Conservation (phyloP, 768 basidiomycete species). For the Podaxis rugospora region DNA sequence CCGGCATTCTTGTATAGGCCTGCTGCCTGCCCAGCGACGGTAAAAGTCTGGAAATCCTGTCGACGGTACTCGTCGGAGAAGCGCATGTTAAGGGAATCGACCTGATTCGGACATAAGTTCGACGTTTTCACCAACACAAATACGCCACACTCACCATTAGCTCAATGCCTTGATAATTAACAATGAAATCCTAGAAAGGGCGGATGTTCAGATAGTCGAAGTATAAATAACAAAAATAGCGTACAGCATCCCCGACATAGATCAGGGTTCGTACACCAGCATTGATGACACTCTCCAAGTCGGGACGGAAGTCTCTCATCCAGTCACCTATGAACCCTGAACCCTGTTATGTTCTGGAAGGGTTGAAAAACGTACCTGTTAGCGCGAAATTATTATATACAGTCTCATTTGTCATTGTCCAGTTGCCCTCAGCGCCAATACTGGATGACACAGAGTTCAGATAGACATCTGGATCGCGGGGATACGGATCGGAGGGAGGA, state of each 20-base stretch:
- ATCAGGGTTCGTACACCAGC: constrained; percentile 50
- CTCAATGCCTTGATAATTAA: constrained; percentile 53
- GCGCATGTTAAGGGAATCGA: constrained; percentile 38
- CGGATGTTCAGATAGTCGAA: neutral
- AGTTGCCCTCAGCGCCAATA: constrained; percentile 41
- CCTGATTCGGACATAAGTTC: neutral
- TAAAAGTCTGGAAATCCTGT: constrained; percentile 43
- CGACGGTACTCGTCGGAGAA: constrained; percentile 37
- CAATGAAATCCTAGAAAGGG: constrained; percentile 39
- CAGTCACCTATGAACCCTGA: constrained; percentile 42
- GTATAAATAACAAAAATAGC: constrained; percentile 11
- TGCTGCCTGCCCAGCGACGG: constrained; percentile 42
- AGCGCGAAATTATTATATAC: constrained; percentile 44
- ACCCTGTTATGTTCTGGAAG: neutral
- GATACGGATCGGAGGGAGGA: constrained; percentile 41
- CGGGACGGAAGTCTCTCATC: constrained; percentile 47
- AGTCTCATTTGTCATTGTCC: constrained; percentile 33
- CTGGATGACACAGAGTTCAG: constrained; percentile 24
- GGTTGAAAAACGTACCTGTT: neutral
- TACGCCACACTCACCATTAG: constrained; percentile 37
- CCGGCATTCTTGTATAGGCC: constrained; percentile 60
- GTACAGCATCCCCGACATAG: constrained; percentile 53
- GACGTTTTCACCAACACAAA: neutral
- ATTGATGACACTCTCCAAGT: constrained; percentile 54
- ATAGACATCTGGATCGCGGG: constrained; percentile 32